Percentiles rank a stretch among this genome's conserved stretches.
Conservation (phyloP, 352 stramenopile genomes). For the Phytophthora syringae region DNA sequence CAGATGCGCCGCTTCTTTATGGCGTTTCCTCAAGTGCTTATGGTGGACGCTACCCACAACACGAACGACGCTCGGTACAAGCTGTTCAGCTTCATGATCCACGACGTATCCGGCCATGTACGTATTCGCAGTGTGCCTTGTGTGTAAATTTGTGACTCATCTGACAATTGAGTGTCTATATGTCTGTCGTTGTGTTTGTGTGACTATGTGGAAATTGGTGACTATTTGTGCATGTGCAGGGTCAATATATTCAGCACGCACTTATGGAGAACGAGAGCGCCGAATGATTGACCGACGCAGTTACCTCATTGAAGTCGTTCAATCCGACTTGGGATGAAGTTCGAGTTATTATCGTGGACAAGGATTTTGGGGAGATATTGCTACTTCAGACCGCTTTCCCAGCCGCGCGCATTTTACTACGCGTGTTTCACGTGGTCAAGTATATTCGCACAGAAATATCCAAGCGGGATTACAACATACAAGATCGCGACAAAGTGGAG, state of each 20-base stretch:
- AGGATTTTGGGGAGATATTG: neutral
- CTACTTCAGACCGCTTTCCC: neutral
- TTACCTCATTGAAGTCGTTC: neutral
- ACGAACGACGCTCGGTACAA: neutral
- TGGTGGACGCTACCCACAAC: neutral
- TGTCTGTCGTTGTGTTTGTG: neutral
- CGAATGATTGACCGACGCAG: neutral
- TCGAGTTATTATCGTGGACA: conserved; percentile 2
- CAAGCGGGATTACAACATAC: neutral
- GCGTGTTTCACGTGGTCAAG: neutral
- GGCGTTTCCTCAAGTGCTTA: neutral
- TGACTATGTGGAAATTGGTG: neutral
- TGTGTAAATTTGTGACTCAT: neutral
- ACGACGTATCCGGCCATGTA: neutral
- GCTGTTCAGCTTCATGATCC: neutral
- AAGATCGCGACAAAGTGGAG: neutral
- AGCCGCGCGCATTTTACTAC: neutral
- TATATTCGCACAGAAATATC: neutral
- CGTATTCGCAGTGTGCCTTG: neutral
- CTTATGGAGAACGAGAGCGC: conserved; percentile 1
- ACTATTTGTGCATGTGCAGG: neutral
- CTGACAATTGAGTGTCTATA: neutral
- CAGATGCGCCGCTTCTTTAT: no score
- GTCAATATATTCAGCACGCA: neutral
- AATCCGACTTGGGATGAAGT: neutral